Evolutionary conservation across 805 yeast genomes (phyloP).

Genomic region (Yamadazyma tumulicola): DNA sequence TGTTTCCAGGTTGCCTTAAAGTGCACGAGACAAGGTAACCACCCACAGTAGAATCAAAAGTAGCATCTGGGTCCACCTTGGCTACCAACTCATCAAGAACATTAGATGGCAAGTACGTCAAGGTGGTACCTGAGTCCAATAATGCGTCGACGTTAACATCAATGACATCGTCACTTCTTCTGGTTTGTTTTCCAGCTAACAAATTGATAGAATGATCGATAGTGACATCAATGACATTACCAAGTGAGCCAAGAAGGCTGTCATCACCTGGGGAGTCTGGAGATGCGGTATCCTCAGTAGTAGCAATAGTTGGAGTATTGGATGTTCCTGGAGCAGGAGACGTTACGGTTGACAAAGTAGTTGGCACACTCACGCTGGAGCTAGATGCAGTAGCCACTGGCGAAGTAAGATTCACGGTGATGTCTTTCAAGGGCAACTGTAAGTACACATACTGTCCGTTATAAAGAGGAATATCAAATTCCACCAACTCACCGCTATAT

Average conservation of each 20-base stretch:
- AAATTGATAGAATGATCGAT: too few species aligned
- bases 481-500: constrained; percentile 20
- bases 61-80: constrained; percentile 11
- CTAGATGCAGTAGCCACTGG: constrained; percentile 6
- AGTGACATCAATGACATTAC: too few species aligned
- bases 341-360: constrained; percentile 4
- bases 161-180: constrained; percentile 7
- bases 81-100: constrained; percentile 6
- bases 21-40: constrained; percentile 12
- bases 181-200: constrained; percentile 1
- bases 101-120: constrained; percentile 15
- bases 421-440: constrained; percentile 18
- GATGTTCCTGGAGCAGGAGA: background rate
- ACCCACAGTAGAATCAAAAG: constrained; percentile 10
- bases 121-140: constrained; percentile 21
- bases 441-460: constrained; percentile 14
- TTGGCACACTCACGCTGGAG: constrained; percentile 7
- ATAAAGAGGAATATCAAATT: constrained; percentile 20
- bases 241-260: too few species aligned
- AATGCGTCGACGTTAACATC: constrained; percentile 8
- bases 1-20: constrained; percentile 12
- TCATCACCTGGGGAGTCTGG: too few species aligned
- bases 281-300: too few species aligned
- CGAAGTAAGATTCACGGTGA: constrained; percentile 12
- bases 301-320: constrained; percentile 5